Evolutionary conservation across 2,329 filamentous ascomycete species (phyloP), one percentile per base, ranked within the genome.

Genomic region (Penicillium occitanis): DNA sequence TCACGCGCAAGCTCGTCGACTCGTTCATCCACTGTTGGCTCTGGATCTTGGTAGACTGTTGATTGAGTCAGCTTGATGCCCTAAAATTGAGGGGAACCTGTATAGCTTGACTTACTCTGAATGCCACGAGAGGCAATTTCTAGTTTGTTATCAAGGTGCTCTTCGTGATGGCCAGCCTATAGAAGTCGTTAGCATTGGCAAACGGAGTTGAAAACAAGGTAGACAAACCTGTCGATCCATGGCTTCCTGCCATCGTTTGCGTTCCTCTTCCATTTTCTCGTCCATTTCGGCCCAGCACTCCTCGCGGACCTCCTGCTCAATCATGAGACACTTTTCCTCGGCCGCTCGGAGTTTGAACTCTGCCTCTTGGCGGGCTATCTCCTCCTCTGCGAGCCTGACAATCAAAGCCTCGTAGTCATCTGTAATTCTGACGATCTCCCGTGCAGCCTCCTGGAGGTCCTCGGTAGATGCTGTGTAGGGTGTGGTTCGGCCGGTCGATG

Each of bases 261-360:
- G 87, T 76, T 97, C 93, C 13, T 89, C 80, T 22, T 88, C 86
- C 57, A 97, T 84, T 11, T 88, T 86, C 67, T 86, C 82, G 73
- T 99, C 95, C 82, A 96, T 96, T 73, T 97, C 95, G 2, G 82
- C 84, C 71, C 89, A 93, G 71, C 93, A 94, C 71, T 98, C 94
- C 73, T 97, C 94, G 25, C 95, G 89, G 35, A 98, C 87, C 5
- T 90, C 89, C 71, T 91, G 88, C 75, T 99, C 95, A 13, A 96
- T 82, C 61, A 91, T 88, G 51, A 91, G 86, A 79, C 91, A 84
- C 71, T 81, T 82, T 62, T 84, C 82, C 73, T 88, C 85, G 1
- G 85, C 88, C 3, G 87, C 88, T 44, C 88, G 82, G 69, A 94
- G 86, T 69, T 89, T 89, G 1, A 89, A 85, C 74, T 97, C 93